phyloP scores from a whole-genome alignment of 768 basidiomycete genomes.

The Serendipita vermifera region DNA sequence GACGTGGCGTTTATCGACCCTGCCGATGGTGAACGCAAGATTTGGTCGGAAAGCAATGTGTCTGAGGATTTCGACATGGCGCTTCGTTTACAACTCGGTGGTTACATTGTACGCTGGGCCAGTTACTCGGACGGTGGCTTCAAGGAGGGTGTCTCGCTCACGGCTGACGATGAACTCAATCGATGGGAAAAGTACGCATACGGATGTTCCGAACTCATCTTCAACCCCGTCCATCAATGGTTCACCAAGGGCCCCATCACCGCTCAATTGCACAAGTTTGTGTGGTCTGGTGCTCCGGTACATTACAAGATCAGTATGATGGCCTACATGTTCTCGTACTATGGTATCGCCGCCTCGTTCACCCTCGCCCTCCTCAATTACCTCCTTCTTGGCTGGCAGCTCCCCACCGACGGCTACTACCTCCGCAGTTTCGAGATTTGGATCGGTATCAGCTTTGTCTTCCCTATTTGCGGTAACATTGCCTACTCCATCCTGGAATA shows the following conservation, averaged over 20 bases:
- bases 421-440: slow-evolving; percentile 61
- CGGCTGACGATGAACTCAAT: slow-evolving; percentile 30
- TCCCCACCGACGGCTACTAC: slow-evolving; percentile 58
- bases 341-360: slow-evolving; percentile 53
- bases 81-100: slow-evolving; percentile 31
- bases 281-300: slow-evolving; percentile 64
- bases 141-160: slow-evolving; percentile 30
- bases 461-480: slow-evolving; percentile 57
- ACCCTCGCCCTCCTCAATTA: slow-evolving; percentile 57
- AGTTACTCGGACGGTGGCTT: slow-evolving; percentile 27
- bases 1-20: slow-evolving; percentile 66
- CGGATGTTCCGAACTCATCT: slow-evolving; percentile 43
- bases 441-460: slow-evolving; percentile 58
- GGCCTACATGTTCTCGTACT: slow-evolving; percentile 44
- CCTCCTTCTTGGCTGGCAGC: slow-evolving; percentile 47
- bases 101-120: slow-evolving; percentile 26
- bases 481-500: slow-evolving; percentile 59
- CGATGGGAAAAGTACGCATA: slow-evolving; percentile 63
- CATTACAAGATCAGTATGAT: slow-evolving; percentile 77
- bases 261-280: slow-evolving; percentile 59
- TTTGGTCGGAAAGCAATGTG: slow-evolving; percentile 74
- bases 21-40: slow-evolving; percentile 50
- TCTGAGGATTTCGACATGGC: slow-evolving; percentile 82
- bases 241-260: slow-evolving; percentile 71
- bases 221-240: slow-evolving; percentile 73